Evolutionary conservation across 257 asterid genomes (phyloP), one percentile per base, ranked within the genome.

Genomic region (Przewalskia tangutica): DNA sequence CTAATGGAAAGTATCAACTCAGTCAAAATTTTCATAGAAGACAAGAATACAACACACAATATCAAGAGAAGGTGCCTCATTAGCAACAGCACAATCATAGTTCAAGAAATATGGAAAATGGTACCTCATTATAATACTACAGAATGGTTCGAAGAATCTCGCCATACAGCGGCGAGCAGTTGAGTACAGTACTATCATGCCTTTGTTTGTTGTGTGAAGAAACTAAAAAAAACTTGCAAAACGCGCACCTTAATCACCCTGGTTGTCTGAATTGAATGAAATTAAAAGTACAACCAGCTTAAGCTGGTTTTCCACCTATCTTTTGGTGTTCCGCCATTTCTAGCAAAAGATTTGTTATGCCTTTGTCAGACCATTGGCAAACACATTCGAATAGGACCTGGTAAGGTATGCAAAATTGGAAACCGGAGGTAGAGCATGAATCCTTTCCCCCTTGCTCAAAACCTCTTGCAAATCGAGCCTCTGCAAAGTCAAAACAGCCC

Each of bases 321-420:
- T 34, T 64, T 17, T 32, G 73, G 12, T 34, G 36, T 65, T 65
- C 27, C 2, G 23, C 20, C 48, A 36, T 65, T 65, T 65, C 75
- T 6, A 64, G 46, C 46, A 64, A 32, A 64, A 64, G 46, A 64
- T 64, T 64, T 42, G 34, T 38, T 38, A 84, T 86, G 90, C 95
- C 95, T 89, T 27, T 89, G 93, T 68, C n/a, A 85, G 83, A 44
- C 83, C 86, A 82, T 88, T 89, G 34, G 94, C 90, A 83, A 86
- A 94, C 66, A 94, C 97, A 88, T 94, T 94, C 16, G 97, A 91
- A 84, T 93, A 94, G 55, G 97, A 90, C 88, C 90, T 90, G 78
- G 97, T 94, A 50, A 94, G 84, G 85, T 94, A 93, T 0, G 97
- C 90, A 75, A 94, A 94, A 88, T 93, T 94, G 88, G 92, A 89